These are phyloP conservation scores for Metschnikowia borealis DNA, from an alignment of 805 yeast species.

Conservation along the genomic window DNA sequence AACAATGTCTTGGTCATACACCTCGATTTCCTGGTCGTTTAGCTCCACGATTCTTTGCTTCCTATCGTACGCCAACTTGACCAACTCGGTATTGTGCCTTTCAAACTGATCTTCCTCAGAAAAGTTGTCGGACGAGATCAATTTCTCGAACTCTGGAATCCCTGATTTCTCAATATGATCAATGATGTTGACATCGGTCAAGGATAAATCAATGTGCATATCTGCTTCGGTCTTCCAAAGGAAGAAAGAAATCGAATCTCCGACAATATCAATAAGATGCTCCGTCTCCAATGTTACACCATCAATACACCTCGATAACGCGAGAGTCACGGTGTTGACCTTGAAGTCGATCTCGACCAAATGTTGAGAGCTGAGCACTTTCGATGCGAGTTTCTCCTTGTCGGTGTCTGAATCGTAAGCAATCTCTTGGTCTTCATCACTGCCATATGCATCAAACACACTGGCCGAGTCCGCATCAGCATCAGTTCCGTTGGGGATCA, in stretches of 20 bases:
- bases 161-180: constrained; percentile 69
- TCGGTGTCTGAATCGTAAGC: constrained; percentile 1
- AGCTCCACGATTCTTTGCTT: constrained; percentile 56
- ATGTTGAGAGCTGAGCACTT: constrained; percentile 45
- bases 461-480: constrained; percentile 31
- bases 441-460: constrained; percentile 33
- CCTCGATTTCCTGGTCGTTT: constrained; percentile 53
- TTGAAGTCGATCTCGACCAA: constrained; percentile 68
- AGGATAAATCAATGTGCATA: constrained; percentile 60
- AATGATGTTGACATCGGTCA: constrained; percentile 64
- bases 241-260: constrained; percentile 59
- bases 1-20: constrained; percentile 72
- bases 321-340: constrained; percentile 58
- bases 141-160: constrained; percentile 57
- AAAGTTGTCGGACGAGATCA: constrained; percentile 62
- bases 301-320: constrained; percentile 65
- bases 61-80: constrained; percentile 56
- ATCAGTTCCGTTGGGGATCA: constrained; percentile 51
- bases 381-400: neutral
- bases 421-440: constrained; percentile 2
- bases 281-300: constrained; percentile 57
- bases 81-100: constrained; percentile 39
- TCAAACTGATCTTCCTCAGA: constrained; percentile 32
- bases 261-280: constrained; percentile 66
- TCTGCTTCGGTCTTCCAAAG: constrained; percentile 56